Base-by-base conservation (phyloP, 1,139 yeast genomes). In the Sugiyamaella neomexicana region DNA sequence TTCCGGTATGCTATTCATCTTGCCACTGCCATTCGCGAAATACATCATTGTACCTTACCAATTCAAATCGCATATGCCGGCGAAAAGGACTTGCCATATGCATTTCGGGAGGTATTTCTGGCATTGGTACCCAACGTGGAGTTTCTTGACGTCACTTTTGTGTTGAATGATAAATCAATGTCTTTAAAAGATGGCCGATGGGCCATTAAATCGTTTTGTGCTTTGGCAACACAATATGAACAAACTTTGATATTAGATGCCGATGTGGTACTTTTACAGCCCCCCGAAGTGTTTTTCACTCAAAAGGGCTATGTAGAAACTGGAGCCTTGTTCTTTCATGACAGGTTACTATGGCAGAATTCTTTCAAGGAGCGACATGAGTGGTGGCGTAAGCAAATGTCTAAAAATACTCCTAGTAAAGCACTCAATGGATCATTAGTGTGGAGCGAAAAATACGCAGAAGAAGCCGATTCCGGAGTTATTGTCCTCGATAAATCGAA, bases 321-420 rank as follows among this genome's bases (percentile, higher is more conserved):
- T 16, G 54, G 54, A 2, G 54, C 54, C 2, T 20, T 51, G 10
- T n/a, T 51, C 12, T 51, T 39, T 42, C 48, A 39, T 39, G 54
- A 51, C 23, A 15, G 51, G n/a, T 23, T 39, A n/a, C 15, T 38
- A 8, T 23, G 43, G 34, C 16, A 47, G 13, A 27, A 29, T 7
- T 17, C 8, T 9, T 39, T 16, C 17, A 47, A 29, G 13, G 51
- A 47, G 10, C 17, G 46, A 5, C 29, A 39, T 17, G 13, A 9
- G 4, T 47, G 51, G 51, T 38, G 51, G 40, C 38, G 27, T 17
- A 13, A 27, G 16, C 46, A 47, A 31, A 36, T 47, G 39, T 29
- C n/a, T 9, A 29, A 5, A 9, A 47, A 9, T 17, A 40, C 38
- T 5, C 49, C 42, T 15, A 40, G 45, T 39, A 40, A 46, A 16